Evolutionary conservation across 805 yeast species (phyloP).

Genomic region (Babjeviella inositovora): DNA sequence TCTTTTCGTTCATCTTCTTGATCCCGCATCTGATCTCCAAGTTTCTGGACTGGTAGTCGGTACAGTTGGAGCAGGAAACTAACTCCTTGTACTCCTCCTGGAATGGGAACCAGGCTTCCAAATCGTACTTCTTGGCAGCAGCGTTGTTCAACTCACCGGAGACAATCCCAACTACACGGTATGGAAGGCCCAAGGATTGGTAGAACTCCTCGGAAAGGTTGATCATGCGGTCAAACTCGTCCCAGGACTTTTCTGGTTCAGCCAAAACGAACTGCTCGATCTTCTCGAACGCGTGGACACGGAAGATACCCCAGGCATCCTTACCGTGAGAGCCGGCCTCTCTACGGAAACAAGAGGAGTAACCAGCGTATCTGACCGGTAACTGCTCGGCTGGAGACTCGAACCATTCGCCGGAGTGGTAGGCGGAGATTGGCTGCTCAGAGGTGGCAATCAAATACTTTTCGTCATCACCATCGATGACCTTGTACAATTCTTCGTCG

Average conservation of each 20-base stretch:
- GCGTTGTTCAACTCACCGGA: constrained; percentile 98
- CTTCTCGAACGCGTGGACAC: constrained; percentile 97
- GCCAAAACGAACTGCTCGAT: constrained; percentile 92
- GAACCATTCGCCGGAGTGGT: constrained; percentile 96
- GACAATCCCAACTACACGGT: constrained; percentile 94
- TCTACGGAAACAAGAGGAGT: constrained; percentile 97
- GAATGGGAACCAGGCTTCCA: constrained; percentile 99
- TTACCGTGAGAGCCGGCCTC: constrained; percentile 99
- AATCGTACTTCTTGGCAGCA: constrained; percentile 96
- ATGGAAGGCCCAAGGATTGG: constrained; percentile 82
- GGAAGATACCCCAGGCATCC: constrained; percentile 99
- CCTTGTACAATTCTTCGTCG: constrained; percentile 96
- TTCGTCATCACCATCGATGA: constrained; percentile 92
- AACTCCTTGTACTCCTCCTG: constrained; percentile 97
- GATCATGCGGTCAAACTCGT: constrained; percentile 94
- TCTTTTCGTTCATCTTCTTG: constrained; percentile 86
- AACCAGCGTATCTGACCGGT: constrained; percentile 95
- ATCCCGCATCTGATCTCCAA: constrained; percentile 98
- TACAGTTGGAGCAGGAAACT: constrained; percentile 97
- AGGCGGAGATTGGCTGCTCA: constrained; percentile 97
- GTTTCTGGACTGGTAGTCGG: constrained; percentile 98
- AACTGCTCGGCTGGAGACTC: constrained; percentile 94
- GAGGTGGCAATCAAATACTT: constrained; percentile 96
- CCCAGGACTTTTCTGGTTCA: constrained; percentile 98
- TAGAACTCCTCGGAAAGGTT: constrained; percentile 83